These are phyloP conservation scores for Yamadazyma jaroonii DNA, from an alignment of 1,139 yeast species.

Conservation along the genomic window DNA sequence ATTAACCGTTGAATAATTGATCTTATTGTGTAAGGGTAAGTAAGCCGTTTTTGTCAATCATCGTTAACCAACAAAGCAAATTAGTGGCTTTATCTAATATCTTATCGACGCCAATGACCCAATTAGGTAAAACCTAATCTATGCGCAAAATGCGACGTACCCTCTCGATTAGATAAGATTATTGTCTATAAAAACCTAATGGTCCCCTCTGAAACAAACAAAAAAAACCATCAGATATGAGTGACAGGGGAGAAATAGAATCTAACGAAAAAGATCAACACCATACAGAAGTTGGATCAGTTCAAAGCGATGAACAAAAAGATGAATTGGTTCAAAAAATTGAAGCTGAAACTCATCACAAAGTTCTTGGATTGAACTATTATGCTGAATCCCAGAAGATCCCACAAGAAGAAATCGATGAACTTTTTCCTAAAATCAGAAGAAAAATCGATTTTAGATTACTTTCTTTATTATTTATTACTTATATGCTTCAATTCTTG, in stretches of 20 bases:
- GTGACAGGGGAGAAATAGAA: neutral
- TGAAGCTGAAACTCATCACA: conserved; percentile 8
- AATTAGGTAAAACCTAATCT: too few relatives aligned
- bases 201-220: too few relatives aligned
- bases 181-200: too few relatives aligned
- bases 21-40: too few relatives aligned
- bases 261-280: conserved; percentile 3
- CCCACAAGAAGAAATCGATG: conserved; percentile 24
- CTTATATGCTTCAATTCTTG: conserved; percentile 47
- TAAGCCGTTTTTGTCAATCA: too few relatives aligned
- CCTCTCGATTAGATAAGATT: too few relatives aligned
- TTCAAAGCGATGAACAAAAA: conserved; percentile 1
- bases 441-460: conserved; percentile 42
- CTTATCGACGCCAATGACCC: too few relatives aligned
- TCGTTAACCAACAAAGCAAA: too few relatives aligned
- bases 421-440: conserved; percentile 19
- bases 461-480: conserved; percentile 44
- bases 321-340: neutral
- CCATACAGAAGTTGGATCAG: neutral
- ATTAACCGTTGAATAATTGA: too few relatives aligned
- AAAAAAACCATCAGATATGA: too few relatives aligned
- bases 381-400: conserved; percentile 28
- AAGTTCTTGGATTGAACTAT: conserved; percentile 25
- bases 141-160: too few relatives aligned
- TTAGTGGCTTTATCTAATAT: too few relatives aligned